Conservation (phyloP, 176 grass and related monocot species). For the Avena insularis region DNA sequence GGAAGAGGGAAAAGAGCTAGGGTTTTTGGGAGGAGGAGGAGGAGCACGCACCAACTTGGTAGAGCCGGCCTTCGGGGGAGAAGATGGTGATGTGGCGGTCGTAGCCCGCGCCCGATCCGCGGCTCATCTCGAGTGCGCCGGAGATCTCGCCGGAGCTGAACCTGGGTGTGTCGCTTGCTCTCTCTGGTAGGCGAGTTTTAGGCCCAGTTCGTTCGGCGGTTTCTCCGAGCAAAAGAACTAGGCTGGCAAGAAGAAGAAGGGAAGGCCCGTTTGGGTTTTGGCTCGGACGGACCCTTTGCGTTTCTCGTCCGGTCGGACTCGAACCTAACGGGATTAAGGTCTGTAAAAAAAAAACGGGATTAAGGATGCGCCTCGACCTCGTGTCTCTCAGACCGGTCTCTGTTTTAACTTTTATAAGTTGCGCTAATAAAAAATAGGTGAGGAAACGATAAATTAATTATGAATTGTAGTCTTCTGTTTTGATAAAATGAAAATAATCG, state of each 20-base stretch:
- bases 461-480: too few relatives aligned
- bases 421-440: too few relatives aligned
- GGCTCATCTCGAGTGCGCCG: slow-evolving; percentile 59
- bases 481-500: too few relatives aligned
- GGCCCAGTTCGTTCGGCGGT: neutral
- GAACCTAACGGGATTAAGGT: too few relatives aligned
- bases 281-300: neutral
- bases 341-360: too few relatives aligned
- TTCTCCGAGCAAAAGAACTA: neutral
- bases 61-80: slow-evolving; percentile 97
- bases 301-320: neutral
- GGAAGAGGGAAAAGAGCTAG: neutral
- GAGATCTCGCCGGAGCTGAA: slow-evolving; percentile 43
- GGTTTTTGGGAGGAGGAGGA: slow-evolving; percentile 26
- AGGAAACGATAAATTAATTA: too few relatives aligned
- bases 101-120: slow-evolving; percentile 88
- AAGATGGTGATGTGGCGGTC: slow-evolving; percentile 99
- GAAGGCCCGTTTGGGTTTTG: neutral
- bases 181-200: neutral
- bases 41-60: slow-evolving; percentile 93
- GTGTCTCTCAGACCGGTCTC: too few relatives aligned
- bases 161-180: neutral
- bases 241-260: slow-evolving; percentile 47
- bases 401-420: too few relatives aligned
- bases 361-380: too few relatives aligned